Evolutionary conservation across 2,329 filamentous ascomycete genomes (phyloP).

Genomic region (Escovopsis sp.): DNA sequence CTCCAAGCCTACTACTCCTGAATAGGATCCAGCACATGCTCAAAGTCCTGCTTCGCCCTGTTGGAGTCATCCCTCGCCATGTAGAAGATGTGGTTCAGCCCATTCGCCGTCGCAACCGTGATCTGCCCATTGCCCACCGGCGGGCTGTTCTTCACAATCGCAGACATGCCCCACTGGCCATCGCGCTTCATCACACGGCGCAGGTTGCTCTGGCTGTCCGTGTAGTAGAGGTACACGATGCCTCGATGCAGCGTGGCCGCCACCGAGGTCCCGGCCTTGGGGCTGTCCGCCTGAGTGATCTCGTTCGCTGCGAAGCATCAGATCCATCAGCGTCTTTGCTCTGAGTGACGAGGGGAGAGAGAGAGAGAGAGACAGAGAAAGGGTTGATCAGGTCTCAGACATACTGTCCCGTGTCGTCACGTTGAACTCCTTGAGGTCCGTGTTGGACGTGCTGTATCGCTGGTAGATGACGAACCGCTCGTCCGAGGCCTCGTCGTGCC

Average conservation of each 20-base stretch:
- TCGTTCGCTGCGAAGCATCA: background rate
- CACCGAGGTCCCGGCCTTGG: background rate
- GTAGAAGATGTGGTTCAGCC: background rate
- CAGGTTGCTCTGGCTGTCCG: background rate
- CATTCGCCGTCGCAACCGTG: background rate
- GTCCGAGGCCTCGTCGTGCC: background rate
- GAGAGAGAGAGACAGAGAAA: background rate
- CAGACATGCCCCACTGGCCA: background rate
- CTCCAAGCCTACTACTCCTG: background rate
- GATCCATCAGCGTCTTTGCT: background rate
- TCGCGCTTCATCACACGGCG: background rate
- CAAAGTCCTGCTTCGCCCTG: background rate
- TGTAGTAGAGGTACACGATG: background rate
- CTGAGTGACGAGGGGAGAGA: background rate
- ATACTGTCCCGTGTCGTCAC: background rate
- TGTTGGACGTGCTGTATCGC: background rate
- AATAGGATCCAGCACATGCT: background rate
- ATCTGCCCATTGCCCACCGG: background rate
- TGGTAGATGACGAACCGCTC: conserved; percentile 1
- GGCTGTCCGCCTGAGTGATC: background rate
- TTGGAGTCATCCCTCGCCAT: background rate
- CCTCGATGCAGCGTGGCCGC: background rate
- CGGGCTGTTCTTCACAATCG: background rate
- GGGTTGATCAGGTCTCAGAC: too few relatives aligned
- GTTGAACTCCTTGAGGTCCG: background rate